Evolutionary conservation across 202 grass and related monocot genomes (phyloP).

Genomic region (Dendrocalamus latiflorus): DNA sequence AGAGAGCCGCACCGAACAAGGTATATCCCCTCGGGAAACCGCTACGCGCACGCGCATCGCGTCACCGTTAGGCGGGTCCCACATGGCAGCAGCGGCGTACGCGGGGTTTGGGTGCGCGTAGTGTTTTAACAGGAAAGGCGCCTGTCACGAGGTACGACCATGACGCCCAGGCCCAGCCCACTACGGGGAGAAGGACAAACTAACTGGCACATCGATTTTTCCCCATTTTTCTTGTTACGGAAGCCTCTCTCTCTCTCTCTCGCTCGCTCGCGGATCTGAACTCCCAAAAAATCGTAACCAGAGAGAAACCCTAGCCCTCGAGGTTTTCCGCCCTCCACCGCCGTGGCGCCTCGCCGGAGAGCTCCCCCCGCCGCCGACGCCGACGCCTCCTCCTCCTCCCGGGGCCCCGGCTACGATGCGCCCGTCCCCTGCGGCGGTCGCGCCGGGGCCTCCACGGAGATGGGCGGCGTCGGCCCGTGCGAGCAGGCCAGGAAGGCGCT

Average conservation of each 20-base stretch:
- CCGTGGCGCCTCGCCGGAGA: conserved; percentile 45
- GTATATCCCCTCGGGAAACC: conserved; percentile 1
- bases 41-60: background rate
- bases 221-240: background rate
- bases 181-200: conserved; percentile 29
- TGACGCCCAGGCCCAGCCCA: conserved; percentile 44
- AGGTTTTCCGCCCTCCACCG: conserved; percentile 39
- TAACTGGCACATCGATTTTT: conserved; percentile 40
- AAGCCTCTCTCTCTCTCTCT: conserved; percentile 27
- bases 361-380: conserved; percentile 28
- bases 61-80: background rate
- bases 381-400: background rate
- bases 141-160: conserved; percentile 28
- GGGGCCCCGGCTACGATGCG: conserved; percentile 39
- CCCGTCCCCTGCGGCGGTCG: background rate
- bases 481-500: conserved; percentile 82
- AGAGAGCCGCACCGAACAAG: background rate
- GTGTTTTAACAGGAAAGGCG: background rate
- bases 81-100: rapidly evolving
- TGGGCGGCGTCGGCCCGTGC: conserved; percentile 27
- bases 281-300: conserved; percentile 39
- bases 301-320: conserved; percentile 90
- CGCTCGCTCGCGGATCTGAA: conserved; percentile 41
- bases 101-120: background rate
- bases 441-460: conserved; percentile 18